phyloP scores from a whole-genome alignment of 306 rosid species.

The Quercus variabilis region DNA sequence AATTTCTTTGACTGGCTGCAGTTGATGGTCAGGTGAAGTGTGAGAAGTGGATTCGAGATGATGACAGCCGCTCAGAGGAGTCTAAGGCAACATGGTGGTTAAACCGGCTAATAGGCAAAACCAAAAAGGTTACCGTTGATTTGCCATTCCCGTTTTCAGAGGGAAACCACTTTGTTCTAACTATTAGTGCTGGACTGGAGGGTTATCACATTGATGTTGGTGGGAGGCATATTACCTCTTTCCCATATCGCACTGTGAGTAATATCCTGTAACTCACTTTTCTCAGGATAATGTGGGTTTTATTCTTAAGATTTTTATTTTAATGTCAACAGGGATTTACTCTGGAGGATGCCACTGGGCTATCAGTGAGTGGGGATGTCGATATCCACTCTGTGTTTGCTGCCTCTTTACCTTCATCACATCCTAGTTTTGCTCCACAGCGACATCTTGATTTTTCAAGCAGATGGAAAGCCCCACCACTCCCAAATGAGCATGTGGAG shows the following conservation, averaged over 20 bases:
- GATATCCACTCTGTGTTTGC: slow-evolving; percentile 75
- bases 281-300: slow-evolving; percentile 11
- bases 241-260: slow-evolving; percentile 96
- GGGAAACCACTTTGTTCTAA: slow-evolving; percentile 79
- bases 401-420: slow-evolving; percentile 77
- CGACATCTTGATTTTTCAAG: slow-evolving; percentile 72
- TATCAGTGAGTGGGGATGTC: slow-evolving; percentile 66
- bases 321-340: slow-evolving; percentile 68
- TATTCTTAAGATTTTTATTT: not conserved
- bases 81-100: slow-evolving; percentile 85
- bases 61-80: slow-evolving; percentile 46
- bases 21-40: slow-evolving; percentile 94
- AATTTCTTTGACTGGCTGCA: slow-evolving; percentile 41
- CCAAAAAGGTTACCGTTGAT: slow-evolving; percentile 62
- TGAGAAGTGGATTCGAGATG: slow-evolving; percentile 91
- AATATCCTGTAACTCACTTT: slow-evolving; percentile 16
- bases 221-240: slow-evolving; percentile 85
- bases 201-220: slow-evolving; percentile 91
- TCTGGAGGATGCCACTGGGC: slow-evolving; percentile 95
- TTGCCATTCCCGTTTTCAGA: slow-evolving; percentile 92
- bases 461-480: slow-evolving; percentile 67
- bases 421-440: slow-evolving; percentile 80
- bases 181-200: slow-evolving; percentile 91
- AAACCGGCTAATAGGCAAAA: slow-evolving; percentile 72
- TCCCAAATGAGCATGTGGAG: slow-evolving; percentile 50